phyloP scores from a whole-genome alignment of 2,329 filamentous ascomycete species.

The Didymosphaeria variabile region DNA sequence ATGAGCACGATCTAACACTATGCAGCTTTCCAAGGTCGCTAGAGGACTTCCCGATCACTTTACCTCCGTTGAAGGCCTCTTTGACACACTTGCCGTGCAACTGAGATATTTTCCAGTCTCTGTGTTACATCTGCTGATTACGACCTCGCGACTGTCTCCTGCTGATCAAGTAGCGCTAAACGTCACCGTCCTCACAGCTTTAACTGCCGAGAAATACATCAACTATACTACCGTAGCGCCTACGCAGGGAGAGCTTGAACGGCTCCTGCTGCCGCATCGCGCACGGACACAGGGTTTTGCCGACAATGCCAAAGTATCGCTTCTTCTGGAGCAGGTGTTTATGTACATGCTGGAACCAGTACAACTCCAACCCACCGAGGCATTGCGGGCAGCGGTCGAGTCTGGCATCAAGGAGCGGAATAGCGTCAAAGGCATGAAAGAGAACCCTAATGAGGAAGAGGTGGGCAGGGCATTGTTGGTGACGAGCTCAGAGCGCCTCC shows the following conservation, averaged over 20 bases:
- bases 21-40: slow-evolving; percentile 50
- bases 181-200: slow-evolving; percentile 41
- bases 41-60: slow-evolving; percentile 54
- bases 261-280: slow-evolving; percentile 34
- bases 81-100: slow-evolving; percentile 64
- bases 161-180: slow-evolving; percentile 59
- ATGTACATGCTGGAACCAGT: slow-evolving; percentile 39
- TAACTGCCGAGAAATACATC: slow-evolving; percentile 35
- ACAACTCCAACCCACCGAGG: slow-evolving; percentile 29
- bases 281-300: slow-evolving; percentile 39
- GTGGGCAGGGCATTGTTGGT: slow-evolving; percentile 46
- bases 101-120: slow-evolving; percentile 61
- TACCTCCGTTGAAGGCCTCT: slow-evolving; percentile 64
- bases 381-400: slow-evolving; percentile 58
- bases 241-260: slow-evolving; percentile 40
- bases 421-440: slow-evolving; percentile 56
- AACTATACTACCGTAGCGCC: slow-evolving; percentile 37
- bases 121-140: slow-evolving; percentile 66
- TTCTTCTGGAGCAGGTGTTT: slow-evolving; percentile 46
- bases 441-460: slow-evolving; percentile 46
- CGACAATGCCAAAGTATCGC: slow-evolving; percentile 46
- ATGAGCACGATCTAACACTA: slow-evolving; percentile 25
- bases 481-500: slow-evolving; percentile 45
- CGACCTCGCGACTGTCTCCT: slow-evolving; percentile 56
- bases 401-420: slow-evolving; percentile 62